These are phyloP conservation scores for Taphrina pruni DNA, from an alignment of 1,139 yeast genomes.

Conservation along the genomic window DNA sequence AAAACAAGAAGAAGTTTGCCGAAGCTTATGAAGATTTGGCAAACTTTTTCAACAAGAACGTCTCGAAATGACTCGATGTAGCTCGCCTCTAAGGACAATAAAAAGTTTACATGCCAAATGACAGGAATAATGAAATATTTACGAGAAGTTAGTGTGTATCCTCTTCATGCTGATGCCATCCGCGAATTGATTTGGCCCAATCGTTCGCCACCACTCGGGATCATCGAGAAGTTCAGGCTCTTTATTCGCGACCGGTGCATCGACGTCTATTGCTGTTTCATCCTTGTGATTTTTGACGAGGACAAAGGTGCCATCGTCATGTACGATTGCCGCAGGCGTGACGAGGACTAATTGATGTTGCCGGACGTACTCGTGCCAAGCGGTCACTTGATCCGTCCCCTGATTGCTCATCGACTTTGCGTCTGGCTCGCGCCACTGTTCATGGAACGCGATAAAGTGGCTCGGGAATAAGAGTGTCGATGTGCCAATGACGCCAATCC, in stretches of 20 bases:
- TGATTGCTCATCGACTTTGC: neutral
- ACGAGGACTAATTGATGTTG: constrained; percentile 9
- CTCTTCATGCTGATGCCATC: neutral
- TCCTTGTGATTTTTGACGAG: neutral
- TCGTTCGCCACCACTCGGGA: constrained; percentile 15
- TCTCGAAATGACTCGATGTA: constrained; percentile 4
- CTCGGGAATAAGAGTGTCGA: constrained; percentile 8
- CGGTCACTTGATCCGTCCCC: neutral
- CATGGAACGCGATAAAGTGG: constrained; percentile 6
- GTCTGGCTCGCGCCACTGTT: neutral
- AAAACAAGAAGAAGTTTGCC: constrained; percentile 44
- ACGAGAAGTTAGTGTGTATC: neutral
- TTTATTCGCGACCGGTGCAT: neutral
- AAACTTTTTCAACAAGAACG: constrained; percentile 43
- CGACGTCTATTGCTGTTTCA: neutral
- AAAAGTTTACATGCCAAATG: too few relatives aligned
- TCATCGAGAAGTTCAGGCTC: neutral
- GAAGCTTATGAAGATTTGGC: constrained; percentile 44
- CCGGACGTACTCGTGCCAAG: neutral
- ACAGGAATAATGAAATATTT: constrained; percentile 3
- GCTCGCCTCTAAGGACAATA: too few relatives aligned
- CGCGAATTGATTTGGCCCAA: constrained; percentile 3
- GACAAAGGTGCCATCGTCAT: constrained; percentile 19
- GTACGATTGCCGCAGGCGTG: neutral
- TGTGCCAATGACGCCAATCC: neutral